Evolutionary conservation across 768 basidiomycete genomes (phyloP), one percentile per base, ranked within the genome.

Genomic region (Tulasnella sp.): DNA sequence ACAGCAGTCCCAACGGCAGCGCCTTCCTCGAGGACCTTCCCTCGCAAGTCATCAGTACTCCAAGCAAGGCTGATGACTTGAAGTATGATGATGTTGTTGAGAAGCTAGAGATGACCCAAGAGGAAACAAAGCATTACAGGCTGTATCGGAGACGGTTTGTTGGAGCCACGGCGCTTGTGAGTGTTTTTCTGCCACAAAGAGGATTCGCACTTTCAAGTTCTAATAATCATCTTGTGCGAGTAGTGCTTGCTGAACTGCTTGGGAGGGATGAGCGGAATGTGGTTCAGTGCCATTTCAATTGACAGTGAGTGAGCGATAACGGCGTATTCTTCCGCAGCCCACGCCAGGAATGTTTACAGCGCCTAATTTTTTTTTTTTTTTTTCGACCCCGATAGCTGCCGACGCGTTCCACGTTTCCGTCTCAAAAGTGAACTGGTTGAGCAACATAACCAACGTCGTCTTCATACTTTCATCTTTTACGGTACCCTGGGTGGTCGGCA

Each of bases 211-310:
- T 50, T 50, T 50, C 50, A 50, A 50, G 22, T 50, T 24, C 50
- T 50, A 14, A 28, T 34, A 8, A 28, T 28, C 60, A 6, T 69
- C 54, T 79, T 60, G 78, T 34, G 64, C 79, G 92, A 28, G 6
- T 28, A 77, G 80, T 78, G 58, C 14, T 42, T 92, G 42, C 85
- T 95, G 46, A 93, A 91, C 77, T 84, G 92, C 58, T 88, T 91
- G 18, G 87, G 89, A 2, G 93, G 90, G 8, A 90, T 93, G 92
- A 86, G 89, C 9, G 91, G 91, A 90, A 89, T 93, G 6, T 96
- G 94, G 94, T 96, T 96, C 83, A 94, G 94, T 3, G 93, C 95
- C 3, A 95, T 96, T 78, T 87, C 94, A 0, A 91, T 90, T 69
- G 85, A 91, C 83, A 88, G 94, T 94, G 73, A 64, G 88, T 81